Base-by-base conservation (phyloP, 441 rosid species). In the Francoa sonchifolia region DNA sequence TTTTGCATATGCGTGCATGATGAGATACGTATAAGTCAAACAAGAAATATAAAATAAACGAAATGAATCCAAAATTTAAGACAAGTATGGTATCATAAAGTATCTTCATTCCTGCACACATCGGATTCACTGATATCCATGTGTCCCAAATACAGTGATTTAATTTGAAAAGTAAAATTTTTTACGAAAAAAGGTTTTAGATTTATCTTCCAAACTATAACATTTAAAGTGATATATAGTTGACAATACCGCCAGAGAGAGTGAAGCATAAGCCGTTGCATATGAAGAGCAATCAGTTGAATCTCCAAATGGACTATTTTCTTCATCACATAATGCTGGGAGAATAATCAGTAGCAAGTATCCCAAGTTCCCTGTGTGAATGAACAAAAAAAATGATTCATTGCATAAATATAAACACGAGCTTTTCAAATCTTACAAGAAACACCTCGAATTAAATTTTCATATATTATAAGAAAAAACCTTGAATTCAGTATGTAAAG, bases 281-380 rank as follows among this genome's bases (percentile, higher is more conserved):
- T 53, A 6, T 25, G 42, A 36, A 6, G 40, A 17, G 35, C 65
- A 59, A 26, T 26, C 26, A 15, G 45, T 20, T 29, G 54, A 36
- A 48, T 26, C 59, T 31, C 65, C 65, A 27, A 59, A 59, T 5
- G 55, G 55, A 28, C 59, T 53, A 22, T 27, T 13, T 8, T 21
- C 18, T 45, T 59, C 65, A 20, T 48, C 36, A 9, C 65, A 59
- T 30, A 59, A 14, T n/a, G 54, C 42, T 1, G 59, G 65, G 33
- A 59, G 42, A 19, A 59, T 53, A 21, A 53, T 49, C 11, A 59
- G 19, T 15, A 33, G 57, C 49, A 61, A 19, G 45, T 42, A 51
- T 23, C 67, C 63, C n/a, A 51, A 1, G 41, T 57, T 62, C 23
- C 63, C 55, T 62, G 51, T 21, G n/a, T n/a, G n/a, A n/a, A n/a